Base-by-base conservation (phyloP, 2,329 filamentous ascomycete species). In the Conoideocrella luteorostrata region DNA sequence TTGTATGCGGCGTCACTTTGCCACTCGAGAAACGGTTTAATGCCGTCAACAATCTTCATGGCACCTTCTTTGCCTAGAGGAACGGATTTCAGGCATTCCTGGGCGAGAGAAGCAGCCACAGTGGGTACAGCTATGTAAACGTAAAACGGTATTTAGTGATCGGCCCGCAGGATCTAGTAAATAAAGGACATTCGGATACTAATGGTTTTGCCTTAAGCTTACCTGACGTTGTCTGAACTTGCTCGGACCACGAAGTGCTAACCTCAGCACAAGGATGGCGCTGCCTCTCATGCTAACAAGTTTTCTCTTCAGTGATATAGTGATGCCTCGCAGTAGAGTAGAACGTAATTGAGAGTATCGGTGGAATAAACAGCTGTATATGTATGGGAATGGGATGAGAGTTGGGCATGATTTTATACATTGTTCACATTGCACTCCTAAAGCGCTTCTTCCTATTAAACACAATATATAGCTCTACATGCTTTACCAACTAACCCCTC, bases 1-100 rank as follows among this genome's bases (percentile, higher is more conserved):
- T 75, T 63, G 52, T 67, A 71, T 10, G 68, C 64, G 11, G 70
- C 56, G 4, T 69, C 70, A 34, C 68, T 72, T 52, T 76, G 72
- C 59, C 70, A 75, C 42, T 71, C 61, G 2, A 69, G 56, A 38
- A 69, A 73, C 5, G 66, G 63, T 47, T 61, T 59, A 20, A 69
- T 51, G 35, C 61, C 64, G 39, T 61, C 55, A 42, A 70, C 51
- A 15, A 70, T 52, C 40, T 61, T 50, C 41, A 57, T 44, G 1
- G 63, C 67, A 5, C 57, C 59, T 6, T 58, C 51, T 7, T 54
- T 57, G 43, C 61, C 58, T 46, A 67, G 63, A 12, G 67, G 67
- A 5, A 69, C 65, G 7, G 65, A 56, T 13, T 59, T 52, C 3
- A 70, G 53, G 43, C 67, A 70, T 4, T 63, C 60, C 33, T 61